These are phyloP conservation scores for Tylopilus rubrobrunneus DNA, from an alignment of 768 basidiomycete genomes.

Conservation along the genomic window DNA sequence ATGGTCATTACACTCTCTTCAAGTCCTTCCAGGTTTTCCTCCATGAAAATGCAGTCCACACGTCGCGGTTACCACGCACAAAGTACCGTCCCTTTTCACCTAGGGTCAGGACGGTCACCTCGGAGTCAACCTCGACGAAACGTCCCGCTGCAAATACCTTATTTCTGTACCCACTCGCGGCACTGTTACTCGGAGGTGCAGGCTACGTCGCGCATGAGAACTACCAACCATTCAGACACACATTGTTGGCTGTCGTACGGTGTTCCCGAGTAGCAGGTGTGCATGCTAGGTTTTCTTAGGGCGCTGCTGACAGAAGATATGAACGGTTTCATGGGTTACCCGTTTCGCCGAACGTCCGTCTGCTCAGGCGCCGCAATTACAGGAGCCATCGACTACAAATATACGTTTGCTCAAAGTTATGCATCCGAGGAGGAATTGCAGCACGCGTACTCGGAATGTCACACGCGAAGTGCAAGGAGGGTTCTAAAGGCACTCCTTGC, in stretches of 20 bases:
- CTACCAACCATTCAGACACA: conserved; percentile 71
- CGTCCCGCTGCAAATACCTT: conserved; percentile 14
- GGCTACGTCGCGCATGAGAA: conserved; percentile 57
- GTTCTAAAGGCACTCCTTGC: conserved; percentile 80
- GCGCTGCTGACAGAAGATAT: conserved; percentile 25
- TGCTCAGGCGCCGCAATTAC: conserved; percentile 54
- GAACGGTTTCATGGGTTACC: conserved; percentile 1
- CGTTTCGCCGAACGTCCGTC: conserved; percentile 3
- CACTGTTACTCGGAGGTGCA: conserved; percentile 29
- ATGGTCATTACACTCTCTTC: conserved; percentile 11
- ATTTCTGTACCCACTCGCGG: conserved; percentile 23
- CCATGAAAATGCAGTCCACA: not conserved
- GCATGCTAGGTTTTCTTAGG: conserved; percentile 26
- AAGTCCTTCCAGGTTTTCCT: conserved; percentile 11
- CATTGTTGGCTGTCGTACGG: conserved; percentile 65
- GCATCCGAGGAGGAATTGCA: conserved; percentile 45
- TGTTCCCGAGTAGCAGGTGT: conserved; percentile 76
- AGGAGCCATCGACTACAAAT: conserved; percentile 70
- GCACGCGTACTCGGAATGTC: conserved; percentile 70
- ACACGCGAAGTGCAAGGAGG: conserved; percentile 75
- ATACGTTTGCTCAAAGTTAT: conserved; percentile 55
- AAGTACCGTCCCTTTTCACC: conserved; percentile 12
- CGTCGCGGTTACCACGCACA: conserved; percentile 1
- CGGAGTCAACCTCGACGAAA: not conserved
- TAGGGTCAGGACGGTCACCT: not conserved